phyloP scores from a whole-genome alignment of 129 eudicot species.

The Kitagawia praeruptora region DNA sequence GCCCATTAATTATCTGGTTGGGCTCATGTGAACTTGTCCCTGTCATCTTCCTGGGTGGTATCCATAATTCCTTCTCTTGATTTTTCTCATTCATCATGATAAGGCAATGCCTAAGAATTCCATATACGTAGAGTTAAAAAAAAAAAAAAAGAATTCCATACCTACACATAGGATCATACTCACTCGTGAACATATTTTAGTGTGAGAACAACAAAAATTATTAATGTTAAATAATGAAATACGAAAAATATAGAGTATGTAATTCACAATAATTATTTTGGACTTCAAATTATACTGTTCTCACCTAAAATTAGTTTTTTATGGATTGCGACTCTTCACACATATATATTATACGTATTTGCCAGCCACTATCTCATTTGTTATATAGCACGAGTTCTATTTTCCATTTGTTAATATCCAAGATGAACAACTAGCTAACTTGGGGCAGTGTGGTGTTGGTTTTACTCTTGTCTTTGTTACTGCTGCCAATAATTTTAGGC shows the following conservation, averaged over 20 bases:
- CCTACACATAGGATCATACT: not conserved
- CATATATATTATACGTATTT: not conserved
- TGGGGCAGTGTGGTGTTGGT: not conserved
- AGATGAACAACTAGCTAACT: not conserved
- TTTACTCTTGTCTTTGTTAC: not conserved
- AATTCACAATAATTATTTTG: too few species aligned
- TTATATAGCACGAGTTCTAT: conserved; percentile 20
- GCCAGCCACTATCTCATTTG: conserved; percentile 6
- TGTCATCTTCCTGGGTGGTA: conserved; percentile 52
- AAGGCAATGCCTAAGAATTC: conserved; percentile 9
- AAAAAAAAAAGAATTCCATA: not conserved
- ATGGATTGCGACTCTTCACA: not conserved
- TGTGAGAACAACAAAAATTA: not conserved
- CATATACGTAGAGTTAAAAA: too few species aligned
- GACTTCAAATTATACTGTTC: too few species aligned
- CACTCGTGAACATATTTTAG: not conserved
- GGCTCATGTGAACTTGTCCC: conserved; percentile 80
- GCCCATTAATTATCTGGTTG: conserved; percentile 72
- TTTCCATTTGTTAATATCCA: not conserved
- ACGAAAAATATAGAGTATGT: too few species aligned
- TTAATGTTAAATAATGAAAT: too few species aligned
- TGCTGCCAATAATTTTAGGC: conserved; percentile 5
- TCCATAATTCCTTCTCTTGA: conserved; percentile 7
- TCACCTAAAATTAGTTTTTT: too few species aligned
- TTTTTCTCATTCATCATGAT: conserved; percentile 15